Conservation (phyloP, 176 grass and related monocot species). For the Zoysia japonica region DNA sequence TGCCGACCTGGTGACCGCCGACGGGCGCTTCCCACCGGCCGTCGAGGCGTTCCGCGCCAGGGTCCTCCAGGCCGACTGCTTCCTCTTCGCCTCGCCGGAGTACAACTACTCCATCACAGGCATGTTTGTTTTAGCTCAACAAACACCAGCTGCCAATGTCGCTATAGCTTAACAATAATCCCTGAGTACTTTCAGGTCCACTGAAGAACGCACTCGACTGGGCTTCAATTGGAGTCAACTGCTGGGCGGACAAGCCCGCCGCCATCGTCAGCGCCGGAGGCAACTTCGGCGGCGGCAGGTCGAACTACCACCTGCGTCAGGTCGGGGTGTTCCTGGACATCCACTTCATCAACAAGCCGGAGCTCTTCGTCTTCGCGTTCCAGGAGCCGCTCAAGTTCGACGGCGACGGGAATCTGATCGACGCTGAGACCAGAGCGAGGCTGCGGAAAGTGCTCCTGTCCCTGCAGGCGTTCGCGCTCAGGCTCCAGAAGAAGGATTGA, state of each 20-base stretch:
- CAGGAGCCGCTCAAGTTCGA: constrained; percentile 55
- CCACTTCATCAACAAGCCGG: constrained; percentile 97
- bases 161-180: not conserved
- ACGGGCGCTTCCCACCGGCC: not conserved
- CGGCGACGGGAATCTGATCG: constrained; percentile 67
- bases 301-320: constrained; percentile 79
- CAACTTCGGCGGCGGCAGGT: constrained; percentile 60
- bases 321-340: constrained; percentile 84
- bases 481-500: constrained; percentile 40
- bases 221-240: constrained; percentile 75
- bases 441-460: constrained; percentile 74
- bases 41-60: not conserved
- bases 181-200: constrained; percentile 43
- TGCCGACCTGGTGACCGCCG: not conserved
- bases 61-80: not conserved
- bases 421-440: constrained; percentile 52
- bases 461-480: constrained; percentile 69
- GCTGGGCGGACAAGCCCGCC: constrained; percentile 78
- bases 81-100: not conserved
- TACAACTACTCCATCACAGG: constrained; percentile 2
- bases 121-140: too few relatives aligned
- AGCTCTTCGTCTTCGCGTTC: constrained; percentile 61
- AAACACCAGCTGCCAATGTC: too few relatives aligned
- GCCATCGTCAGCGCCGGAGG: constrained; percentile 79
- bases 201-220: constrained; percentile 96